Base-by-base conservation (phyloP, 352 stramenopile species). In the Aphanomyces euteiches region DNA sequence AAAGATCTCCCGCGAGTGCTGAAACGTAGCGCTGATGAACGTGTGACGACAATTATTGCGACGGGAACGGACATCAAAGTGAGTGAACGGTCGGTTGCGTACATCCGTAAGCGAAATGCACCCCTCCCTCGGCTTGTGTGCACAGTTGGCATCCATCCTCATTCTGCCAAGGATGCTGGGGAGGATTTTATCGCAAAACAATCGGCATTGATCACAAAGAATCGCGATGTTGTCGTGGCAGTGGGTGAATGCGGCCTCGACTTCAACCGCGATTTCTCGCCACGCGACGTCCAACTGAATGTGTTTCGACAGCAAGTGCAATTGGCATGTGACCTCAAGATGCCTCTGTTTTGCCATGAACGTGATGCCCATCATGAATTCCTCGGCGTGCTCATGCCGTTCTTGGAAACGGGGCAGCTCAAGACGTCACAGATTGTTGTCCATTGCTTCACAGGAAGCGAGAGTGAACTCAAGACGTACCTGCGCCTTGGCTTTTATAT, bases 231-330 rank as follows among this genome's bases (percentile, higher is more conserved):
- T 54, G 87, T 97, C 38, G 87, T 92, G 39, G 96, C 96, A 13
- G 81, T 99, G 28, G 96, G 96, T 53, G 96, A 99, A 77, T 98
- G 90, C 70, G 96, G 95, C 47, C 79, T 99, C 15, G 95, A 99
- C 77, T 99, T 98, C 73, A 97, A 98, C 79, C 88, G 95, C 39
- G 79, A 98, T 66, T 99, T 98, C 81, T 97, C 85, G 67, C 75
- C 82, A 12, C 92, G 92, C 50, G 90, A 97, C 48, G 81, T 84
- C 40, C 95, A 99, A 74, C 63, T 92, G 58, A 73, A 84, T 8
- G 89, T 89, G 7, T 97, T 99, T 45, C 70, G 83, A 43, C 73
- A 79, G 0, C 96, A 99, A 67, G 79, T 99, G 34, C 78, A 91
- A 66, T 80, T 98, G 21, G 81, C 83, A 7, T 87, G 83, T 45